Evolutionary conservation across 1,139 yeast genomes (phyloP), one percentile per base, ranked within the genome.

Genomic region (Saccharomyces hybrid): DNA sequence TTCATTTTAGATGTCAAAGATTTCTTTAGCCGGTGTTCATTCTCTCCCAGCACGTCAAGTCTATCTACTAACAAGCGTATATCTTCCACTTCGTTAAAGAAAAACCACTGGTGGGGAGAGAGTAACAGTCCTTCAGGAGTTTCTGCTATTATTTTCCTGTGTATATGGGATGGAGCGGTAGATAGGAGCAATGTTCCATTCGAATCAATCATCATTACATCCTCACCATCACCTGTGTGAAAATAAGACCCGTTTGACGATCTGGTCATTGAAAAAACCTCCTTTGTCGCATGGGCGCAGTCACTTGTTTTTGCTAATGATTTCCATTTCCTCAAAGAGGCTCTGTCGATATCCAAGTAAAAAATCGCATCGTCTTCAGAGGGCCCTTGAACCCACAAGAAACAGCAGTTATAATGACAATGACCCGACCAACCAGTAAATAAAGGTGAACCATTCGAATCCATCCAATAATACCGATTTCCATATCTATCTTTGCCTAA

Each of bases 381-480:
- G 41, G 56, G 50, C 38, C 44, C 44, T 38, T 38, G 44, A 16
- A 38, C 44, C 44, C 44, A 38, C n/a, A 38, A 16, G 6, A 9
- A 19, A 16, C 44, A 38, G 44, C 44, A 19, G 24, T 38, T 38
- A 7, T 38, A 38, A 38, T 19, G 44, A 3, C 6, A 9, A 2
- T 38, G 24, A 38, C 9, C n/a, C 21, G 16, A 9, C 11, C 11
- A 7, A 5, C 3, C 2, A 5, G 5, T 9, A 12, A n/a, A 9
- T 11, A n/a, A 38, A 9, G 90, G 88, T 54, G 88, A 75, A 0
- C 98, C 98, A 65, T 86, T 86, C 60, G 80, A 78, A 67, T 93
- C 98, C 67, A 91, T 84, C 97, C 97, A 93, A 95, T 96, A 95
- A 69, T 91, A 93, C 61, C 93, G 77, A 71, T 93, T 95, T 68